These are phyloP conservation scores for Gossypium stocksii DNA, from an alignment of 345 rosid species.

Conservation along the genomic window DNA sequence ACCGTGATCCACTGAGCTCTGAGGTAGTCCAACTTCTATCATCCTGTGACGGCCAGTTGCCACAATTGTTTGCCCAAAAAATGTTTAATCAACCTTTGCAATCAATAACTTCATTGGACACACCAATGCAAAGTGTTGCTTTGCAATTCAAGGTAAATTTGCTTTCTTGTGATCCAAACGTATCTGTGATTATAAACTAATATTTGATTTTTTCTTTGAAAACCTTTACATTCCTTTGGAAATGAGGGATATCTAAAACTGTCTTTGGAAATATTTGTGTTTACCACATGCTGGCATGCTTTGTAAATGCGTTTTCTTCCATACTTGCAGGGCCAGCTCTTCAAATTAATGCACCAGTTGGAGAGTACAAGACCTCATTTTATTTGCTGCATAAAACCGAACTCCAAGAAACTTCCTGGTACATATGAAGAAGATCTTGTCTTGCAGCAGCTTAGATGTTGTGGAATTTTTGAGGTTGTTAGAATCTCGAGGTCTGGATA, in stretches of 20 bases:
- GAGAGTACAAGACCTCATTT: slow-evolving; percentile 89
- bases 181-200: background rate
- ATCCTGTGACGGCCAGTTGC: slow-evolving; percentile 54
- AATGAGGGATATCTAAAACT: background rate
- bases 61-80: slow-evolving; percentile 45
- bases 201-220: background rate
- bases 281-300: background rate
- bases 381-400: slow-evolving; percentile 88
- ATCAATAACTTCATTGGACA: slow-evolving; percentile 36
- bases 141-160: slow-evolving; percentile 69
- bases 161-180: background rate
- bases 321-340: slow-evolving; percentile 68
- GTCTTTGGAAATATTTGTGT: background rate
- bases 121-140: slow-evolving; percentile 64
- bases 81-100: slow-evolving; percentile 37
- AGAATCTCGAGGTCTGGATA: slow-evolving; percentile 87
- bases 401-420: slow-evolving; percentile 59
- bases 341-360: slow-evolving; percentile 77
- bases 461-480: slow-evolving; percentile 80
- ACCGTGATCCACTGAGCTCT: slow-evolving; percentile 64
- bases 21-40: slow-evolving; percentile 65
- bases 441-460: slow-evolving; percentile 78
- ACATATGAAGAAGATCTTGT: slow-evolving; percentile 63
- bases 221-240: background rate
- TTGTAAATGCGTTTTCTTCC: background rate